Evolutionary conservation across 1,284 basidiomycete genomes (phyloP).

Genomic region (Sanguinoderma infundibulare): DNA sequence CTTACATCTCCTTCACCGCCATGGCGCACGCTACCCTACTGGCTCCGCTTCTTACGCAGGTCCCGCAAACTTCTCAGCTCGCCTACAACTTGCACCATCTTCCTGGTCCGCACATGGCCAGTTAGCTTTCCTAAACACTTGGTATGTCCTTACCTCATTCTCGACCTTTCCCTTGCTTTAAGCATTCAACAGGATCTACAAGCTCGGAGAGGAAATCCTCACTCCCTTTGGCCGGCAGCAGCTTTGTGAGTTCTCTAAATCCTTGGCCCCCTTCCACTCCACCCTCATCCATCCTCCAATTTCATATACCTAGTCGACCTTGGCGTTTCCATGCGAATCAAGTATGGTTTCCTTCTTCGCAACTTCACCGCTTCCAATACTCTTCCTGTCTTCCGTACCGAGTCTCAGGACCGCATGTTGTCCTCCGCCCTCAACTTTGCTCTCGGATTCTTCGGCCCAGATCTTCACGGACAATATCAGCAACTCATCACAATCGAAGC

Average conservation of each 20-base stretch:
- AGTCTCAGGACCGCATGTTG: slow-evolving; percentile 88
- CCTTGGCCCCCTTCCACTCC: background rate
- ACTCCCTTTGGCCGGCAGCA: slow-evolving; percentile 86
- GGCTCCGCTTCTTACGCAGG: slow-evolving; percentile 60
- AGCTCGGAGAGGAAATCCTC: slow-evolving; percentile 80
- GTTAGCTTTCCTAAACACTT: slow-evolving; percentile 77
- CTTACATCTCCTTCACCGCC: slow-evolving; percentile 78
- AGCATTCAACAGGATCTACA: slow-evolving; percentile 64
- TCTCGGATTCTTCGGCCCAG: slow-evolving; percentile 87
- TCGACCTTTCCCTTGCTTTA: slow-evolving; percentile 9
- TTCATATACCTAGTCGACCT: slow-evolving; percentile 59
- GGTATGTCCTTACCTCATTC: slow-evolving; percentile 44
- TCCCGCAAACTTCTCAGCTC: slow-evolving; percentile 62
- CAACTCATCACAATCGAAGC: slow-evolving; percentile 83
- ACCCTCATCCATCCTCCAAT: background rate
- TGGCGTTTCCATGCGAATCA: slow-evolving; percentile 73
- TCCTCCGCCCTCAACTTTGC: slow-evolving; percentile 86
- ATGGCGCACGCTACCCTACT: slow-evolving; percentile 83
- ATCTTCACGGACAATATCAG: slow-evolving; percentile 79
- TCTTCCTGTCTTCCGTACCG: slow-evolving; percentile 86
- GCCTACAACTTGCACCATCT: slow-evolving; percentile 55
- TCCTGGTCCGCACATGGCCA: slow-evolving; percentile 67
- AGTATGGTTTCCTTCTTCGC: slow-evolving; percentile 82
- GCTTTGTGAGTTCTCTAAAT: slow-evolving; percentile 48
- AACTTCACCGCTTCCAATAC: slow-evolving; percentile 76